Evolutionary conservation across 2,329 filamentous ascomycete species (phyloP).

Genomic region (Mycocentrospora acerina): DNA sequence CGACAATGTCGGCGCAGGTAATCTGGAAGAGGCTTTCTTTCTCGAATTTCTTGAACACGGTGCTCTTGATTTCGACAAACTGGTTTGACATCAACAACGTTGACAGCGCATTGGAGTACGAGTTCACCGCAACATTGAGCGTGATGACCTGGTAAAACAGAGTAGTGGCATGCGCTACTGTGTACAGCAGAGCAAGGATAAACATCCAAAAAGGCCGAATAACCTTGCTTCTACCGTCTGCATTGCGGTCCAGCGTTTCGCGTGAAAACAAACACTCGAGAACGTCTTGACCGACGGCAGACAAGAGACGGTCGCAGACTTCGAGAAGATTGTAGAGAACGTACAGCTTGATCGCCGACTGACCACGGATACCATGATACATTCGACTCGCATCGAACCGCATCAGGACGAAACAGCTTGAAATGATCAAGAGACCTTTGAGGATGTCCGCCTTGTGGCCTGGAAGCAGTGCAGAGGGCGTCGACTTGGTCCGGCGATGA

Average conservation of each 20-base stretch:
- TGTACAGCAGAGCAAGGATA: conserved; percentile 80
- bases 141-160: conserved; percentile 98
- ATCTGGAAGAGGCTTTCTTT: conserved; percentile 97
- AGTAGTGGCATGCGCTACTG: conserved; percentile 80
- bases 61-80: conserved; percentile 98
- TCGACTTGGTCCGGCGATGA: conserved; percentile 78
- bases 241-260: conserved; percentile 85
- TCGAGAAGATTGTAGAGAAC: conserved; percentile 98
- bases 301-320: conserved; percentile 84
- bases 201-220: conserved; percentile 91
- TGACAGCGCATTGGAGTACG: conserved; percentile 92
- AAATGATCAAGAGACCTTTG: conserved; percentile 84
- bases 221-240: conserved; percentile 87
- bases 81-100: conserved; percentile 95
- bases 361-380: conserved; percentile 96
- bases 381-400: conserved; percentile 92
- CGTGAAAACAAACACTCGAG: conserved; percentile 93
- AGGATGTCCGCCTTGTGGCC: conserved; percentile 95
- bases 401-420: conserved; percentile 83
- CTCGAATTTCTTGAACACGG: conserved; percentile 98
- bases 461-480: conserved; percentile 78
- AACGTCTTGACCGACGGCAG: conserved; percentile 91
- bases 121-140: conserved; percentile 96
- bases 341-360: conserved; percentile 96
- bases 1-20: conserved; percentile 93